Base-by-base conservation (phyloP, 2,329 filamentous ascomycete genomes). In the Hypoxylon sp. region DNA sequence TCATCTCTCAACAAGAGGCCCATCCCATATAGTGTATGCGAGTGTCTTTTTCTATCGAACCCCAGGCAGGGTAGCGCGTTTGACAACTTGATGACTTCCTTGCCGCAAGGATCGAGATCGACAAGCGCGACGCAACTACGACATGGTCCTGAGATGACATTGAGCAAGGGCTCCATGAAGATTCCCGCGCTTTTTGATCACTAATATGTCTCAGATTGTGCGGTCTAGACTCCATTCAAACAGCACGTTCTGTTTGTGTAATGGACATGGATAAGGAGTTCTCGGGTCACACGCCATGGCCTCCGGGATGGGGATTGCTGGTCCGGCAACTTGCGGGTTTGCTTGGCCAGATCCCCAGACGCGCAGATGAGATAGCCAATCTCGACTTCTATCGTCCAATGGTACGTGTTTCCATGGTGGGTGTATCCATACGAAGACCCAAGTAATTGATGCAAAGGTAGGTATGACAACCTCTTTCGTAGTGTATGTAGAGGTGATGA, bases 1-100 rank as follows among this genome's bases (percentile, higher is more conserved):
- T 71, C 61, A 61, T 64, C 56, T 64, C 56, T 65, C 61, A 61
- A 65, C 66, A 37, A 61, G 33, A 20, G 42, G 59, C 40, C 25
- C 25, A 35, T 27, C 54, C 27, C 35, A 44, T 56, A 56, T 27
- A 27, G 17, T 11, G 22, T 31, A 44, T 30, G 37, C 40, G 20
- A 30, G 40, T 44, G 17, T 11, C 40, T 44, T 44, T 44, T 44
- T 13, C 17, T 3, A 44, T 44, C 40, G 14, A 22, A 25, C 7
- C 20, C 7, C 20, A 37, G 17, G 8, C 25, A 56, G 37, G 27
- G 37, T 46, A 33, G 37, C 46, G 46, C 49, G 44, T 51, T 61
- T 50, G 14, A 54, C 54, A 42, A 56, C 53, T 42, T 42, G n/a
- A 42, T 30, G 31, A 60, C 35, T 25, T 61, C 35, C 57, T 51